Evolutionary conservation across 441 rosid species (phyloP), one percentile per base, ranked within the genome.

Genomic region (Pelargonium australe): DNA sequence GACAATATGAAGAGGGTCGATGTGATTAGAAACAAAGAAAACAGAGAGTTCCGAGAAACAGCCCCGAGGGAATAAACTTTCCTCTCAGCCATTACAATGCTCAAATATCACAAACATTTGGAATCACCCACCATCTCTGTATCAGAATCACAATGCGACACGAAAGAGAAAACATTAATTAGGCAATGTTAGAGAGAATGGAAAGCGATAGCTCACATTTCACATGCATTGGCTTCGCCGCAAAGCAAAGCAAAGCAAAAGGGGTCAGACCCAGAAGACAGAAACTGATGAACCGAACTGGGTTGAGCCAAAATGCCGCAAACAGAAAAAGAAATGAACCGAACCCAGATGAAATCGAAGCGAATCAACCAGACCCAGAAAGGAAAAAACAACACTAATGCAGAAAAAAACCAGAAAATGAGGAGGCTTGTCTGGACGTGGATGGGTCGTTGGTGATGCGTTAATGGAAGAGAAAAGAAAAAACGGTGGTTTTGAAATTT

Each of bases 1-100:
- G 99, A 92, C 8, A 89, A 68, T 1, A 82, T 65, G 71, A 95
- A 83, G 77, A 95, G 67, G 75, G 85, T 45, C 0, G 91, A 77
- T 0, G 81, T 57, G 0, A 79, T 49, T 0, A 77, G 3, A 68
- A 90, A 88, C 72, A 95, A 75, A 63, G 77, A 85, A 44, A 89
- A 74, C 51, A 89, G 68, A 1, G 81, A 68, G 28, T 82, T 89
- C 69, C 88, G 70, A 11, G 90, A 78, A 70, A 82, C 63, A 40
- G 74, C 69, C 67, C 86, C 86, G 60, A 77, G 17, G 0, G 85
- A 70, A 1, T 88, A 69, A 40, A 73, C 60, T 61, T 76, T 78
- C 82, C 83, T 87, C 64, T 88, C 96, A 31, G 80, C 87, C 95
- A 91, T 86, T 45, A 79, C 79, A 57, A 73, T 2, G 14, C 43